Conservation (phyloP, 306 rosid genomes). For the Acacia crassicarpa region DNA sequence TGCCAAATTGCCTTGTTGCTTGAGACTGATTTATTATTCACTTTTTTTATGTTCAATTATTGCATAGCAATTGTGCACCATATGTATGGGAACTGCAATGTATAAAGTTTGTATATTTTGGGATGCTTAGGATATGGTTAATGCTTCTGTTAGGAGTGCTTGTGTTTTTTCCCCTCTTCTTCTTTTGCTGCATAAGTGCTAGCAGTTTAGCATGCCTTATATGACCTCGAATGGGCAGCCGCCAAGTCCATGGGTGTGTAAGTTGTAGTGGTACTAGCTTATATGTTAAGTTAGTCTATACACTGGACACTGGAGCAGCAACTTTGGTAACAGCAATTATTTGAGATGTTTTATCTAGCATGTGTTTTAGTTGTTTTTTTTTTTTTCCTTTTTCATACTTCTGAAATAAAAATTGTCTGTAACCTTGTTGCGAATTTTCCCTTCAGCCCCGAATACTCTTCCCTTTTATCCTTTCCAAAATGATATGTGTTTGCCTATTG, state of each 20-base stretch:
- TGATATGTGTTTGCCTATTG: neutral
- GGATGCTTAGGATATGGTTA: neutral
- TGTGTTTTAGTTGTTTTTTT: neutral
- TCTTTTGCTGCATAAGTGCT: neutral
- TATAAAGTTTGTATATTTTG: neutral
- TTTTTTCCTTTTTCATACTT: neutral
- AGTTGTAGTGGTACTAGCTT: neutral
- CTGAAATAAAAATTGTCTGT: neutral
- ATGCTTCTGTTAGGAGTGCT: conserved; percentile 12
- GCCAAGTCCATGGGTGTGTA: neutral
- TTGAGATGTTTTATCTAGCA: neutral
- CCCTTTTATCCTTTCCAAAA: neutral
- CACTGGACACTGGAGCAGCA: neutral
- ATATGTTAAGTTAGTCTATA: conserved; percentile 7
- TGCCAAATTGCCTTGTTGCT: neutral
- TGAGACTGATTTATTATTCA: conserved; percentile 7
- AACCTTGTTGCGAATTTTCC: neutral
- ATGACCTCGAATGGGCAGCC: neutral
- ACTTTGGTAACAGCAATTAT: neutral
- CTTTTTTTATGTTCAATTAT: neutral
- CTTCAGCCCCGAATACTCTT: neutral
- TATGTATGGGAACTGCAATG: neutral
- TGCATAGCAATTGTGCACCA: neutral
- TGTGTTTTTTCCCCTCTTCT: neutral
- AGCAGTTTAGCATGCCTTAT: conserved; percentile 13